Evolutionary conservation across 176 grass and related monocot species (phyloP), one percentile per base, ranked within the genome.

Genomic region (Oryza brachyantha): DNA sequence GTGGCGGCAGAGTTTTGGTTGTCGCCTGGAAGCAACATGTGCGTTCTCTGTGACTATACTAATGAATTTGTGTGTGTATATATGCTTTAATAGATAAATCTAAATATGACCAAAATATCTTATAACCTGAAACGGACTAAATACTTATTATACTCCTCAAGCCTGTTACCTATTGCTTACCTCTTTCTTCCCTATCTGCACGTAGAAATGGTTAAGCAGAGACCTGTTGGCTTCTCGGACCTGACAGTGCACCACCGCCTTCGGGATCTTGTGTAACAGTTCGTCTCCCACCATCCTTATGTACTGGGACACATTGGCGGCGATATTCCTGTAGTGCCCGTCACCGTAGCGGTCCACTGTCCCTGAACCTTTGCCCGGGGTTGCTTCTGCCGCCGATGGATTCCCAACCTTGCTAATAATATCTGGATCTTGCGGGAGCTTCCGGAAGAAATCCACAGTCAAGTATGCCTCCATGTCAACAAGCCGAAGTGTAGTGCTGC

Each of bases 401-500:
- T 81, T 82, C 29, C 69, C 45, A 17, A 34, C 79, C 14, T 63
- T 79, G 39, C 48, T 70, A 11, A 10, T 11, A 2, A 74, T 45
- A 52, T 73, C 72, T 41, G 62, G 40, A 27, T 94, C 92, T 12
- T 91, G 92, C 28, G 85, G 92, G 41, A 88, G 92, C 64, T 62
- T 91, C 60, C 92, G 79, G 72, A 94, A 94, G 79, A 94, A 94
- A 0, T 94, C 92, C 34, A 88, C 92, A 11, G 92, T 94, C 52
- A 88, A 40, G 41, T 91, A 94, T 40, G 92, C 69, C 74, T 94
- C 92, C 92, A 94, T 94, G 66, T 94, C 92, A 13, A 94, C 92
- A 0, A 94, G 83, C 48, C 88, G 80, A 42, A 94, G 66, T 29
- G 92, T 64, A 34, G 92, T 94, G 79, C 66, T 81, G 10, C 75